Conservation (phyloP, 2,329 filamentous ascomycete species). For the Neurospora sp. region DNA sequence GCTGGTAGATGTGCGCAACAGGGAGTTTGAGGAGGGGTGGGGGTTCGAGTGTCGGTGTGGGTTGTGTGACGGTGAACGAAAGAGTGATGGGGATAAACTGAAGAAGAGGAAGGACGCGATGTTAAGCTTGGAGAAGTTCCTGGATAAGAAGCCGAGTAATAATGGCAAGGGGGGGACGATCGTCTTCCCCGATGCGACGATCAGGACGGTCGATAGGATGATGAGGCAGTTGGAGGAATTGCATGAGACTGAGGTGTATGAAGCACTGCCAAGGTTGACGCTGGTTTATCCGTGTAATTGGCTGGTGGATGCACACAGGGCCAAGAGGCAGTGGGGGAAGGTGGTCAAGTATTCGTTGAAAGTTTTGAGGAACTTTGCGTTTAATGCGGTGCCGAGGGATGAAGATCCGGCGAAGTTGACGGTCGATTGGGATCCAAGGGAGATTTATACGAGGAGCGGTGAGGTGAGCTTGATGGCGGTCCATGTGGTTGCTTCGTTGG, state of each 20-base stretch:
- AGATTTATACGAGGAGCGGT: slow-evolving; percentile 17
- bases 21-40: slow-evolving; percentile 24
- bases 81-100: slow-evolving; percentile 10
- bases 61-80: slow-evolving; percentile 26
- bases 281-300: slow-evolving; percentile 28
- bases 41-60: slow-evolving; percentile 31
- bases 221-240: slow-evolving; percentile 22
- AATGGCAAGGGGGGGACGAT: slow-evolving; percentile 4
- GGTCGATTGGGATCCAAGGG: slow-evolving; percentile 14
- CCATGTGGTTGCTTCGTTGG: slow-evolving; percentile 25
- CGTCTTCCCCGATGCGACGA: slow-evolving; percentile 22
- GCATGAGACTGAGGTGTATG: slow-evolving; percentile 25
- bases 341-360: slow-evolving; percentile 21
- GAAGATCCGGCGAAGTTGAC: slow-evolving; percentile 7
- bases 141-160: slow-evolving; percentile 13
- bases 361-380: slow-evolving; percentile 27
- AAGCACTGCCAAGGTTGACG: slow-evolving; percentile 22
- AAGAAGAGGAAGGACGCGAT: slow-evolving; percentile 17
- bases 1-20: slow-evolving; percentile 17
- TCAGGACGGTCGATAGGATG: slow-evolving; percentile 24
- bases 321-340: slow-evolving; percentile 24
- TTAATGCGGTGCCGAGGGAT: slow-evolving; percentile 13
- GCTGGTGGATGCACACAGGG: slow-evolving; percentile 23
- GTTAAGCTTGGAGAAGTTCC: slow-evolving; percentile 16
- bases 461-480: slow-evolving; percentile 22